A percentile compares a stretch with the other conserved stretches of the same genome.
phyloP scores from a whole-genome alignment of 75 land plant genomes.

The Cupressus sempervirens region DNA sequence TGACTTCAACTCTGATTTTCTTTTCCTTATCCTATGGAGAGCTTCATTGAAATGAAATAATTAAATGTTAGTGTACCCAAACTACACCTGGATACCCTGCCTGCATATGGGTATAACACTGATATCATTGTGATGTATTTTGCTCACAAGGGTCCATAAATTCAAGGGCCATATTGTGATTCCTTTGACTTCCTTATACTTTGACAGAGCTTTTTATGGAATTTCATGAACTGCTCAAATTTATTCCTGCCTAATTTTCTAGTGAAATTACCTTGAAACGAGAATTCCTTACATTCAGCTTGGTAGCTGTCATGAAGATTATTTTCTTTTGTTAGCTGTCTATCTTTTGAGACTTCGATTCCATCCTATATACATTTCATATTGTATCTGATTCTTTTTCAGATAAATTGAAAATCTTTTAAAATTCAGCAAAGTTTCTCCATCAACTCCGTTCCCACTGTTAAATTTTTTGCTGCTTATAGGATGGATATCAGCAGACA shows the following conservation, averaged over 20 bases:
- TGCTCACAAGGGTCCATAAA: background rate
- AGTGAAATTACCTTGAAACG: background rate
- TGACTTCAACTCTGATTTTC: background rate
- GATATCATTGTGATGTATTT: background rate
- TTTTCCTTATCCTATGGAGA: background rate
- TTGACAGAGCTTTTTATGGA: background rate
- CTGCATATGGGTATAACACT: background rate
- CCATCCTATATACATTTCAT: background rate
- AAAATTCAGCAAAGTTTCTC: background rate
- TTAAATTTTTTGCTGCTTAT: background rate
- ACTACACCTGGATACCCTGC: background rate
- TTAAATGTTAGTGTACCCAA: background rate
- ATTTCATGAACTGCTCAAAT: background rate
- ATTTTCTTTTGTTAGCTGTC: background rate
- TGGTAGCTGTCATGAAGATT: background rate
- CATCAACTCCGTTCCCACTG: background rate
- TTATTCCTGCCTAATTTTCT: background rate
- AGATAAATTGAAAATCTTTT: too few species aligned
- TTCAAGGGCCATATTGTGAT: too few species aligned
- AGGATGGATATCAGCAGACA: too few species aligned
- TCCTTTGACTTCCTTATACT: background rate
- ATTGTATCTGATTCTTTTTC: background rate
- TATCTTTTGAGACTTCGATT: background rate
- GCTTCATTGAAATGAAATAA: background rate
- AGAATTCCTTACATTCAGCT: background rate